Percentiles rank a stretch among this genome's conserved stretches.
Evolutionary conservation across 2,329 filamentous ascomycete genomes (phyloP).

Genomic region (Madurella mycetomatis): DNA sequence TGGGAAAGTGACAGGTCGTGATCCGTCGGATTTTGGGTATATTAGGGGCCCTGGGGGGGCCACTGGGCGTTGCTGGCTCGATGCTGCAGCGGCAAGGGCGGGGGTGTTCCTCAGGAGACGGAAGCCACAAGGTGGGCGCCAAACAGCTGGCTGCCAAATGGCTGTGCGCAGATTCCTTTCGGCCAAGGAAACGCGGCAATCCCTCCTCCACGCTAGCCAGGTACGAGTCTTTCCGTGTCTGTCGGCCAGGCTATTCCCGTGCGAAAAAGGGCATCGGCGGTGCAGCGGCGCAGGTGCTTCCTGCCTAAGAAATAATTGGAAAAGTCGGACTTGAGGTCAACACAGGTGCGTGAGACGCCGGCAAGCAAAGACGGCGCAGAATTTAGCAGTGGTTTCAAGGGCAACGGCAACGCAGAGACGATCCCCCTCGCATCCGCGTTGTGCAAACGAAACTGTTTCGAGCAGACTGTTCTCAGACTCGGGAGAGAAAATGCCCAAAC

Average conservation of each 20-base stretch:
- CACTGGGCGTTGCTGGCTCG: constrained; percentile 1
- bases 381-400: constrained; percentile 25
- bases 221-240: background rate
- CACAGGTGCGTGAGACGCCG: background rate
- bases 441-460: constrained; percentile 17
- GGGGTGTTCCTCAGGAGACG: constrained; percentile 29
- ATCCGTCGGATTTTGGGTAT: constrained; percentile 6
- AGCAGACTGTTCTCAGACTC: constrained; percentile 1
- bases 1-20: constrained; percentile 9
- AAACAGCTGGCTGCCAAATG: constrained; percentile 12
- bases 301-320: background rate
- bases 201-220: background rate
- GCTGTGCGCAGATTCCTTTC: background rate
- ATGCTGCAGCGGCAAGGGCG: constrained; percentile 13
- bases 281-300: constrained; percentile 12
- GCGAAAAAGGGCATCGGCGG: constrained; percentile 1
- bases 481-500: too few relatives aligned
- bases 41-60: constrained; percentile 20
- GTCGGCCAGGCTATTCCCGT: constrained; percentile 6
- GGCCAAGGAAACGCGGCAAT: constrained; percentile 15
- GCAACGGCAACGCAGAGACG: constrained; percentile 13
- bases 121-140: background rate
- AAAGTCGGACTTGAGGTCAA: background rate
- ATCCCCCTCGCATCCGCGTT: constrained; percentile 12
- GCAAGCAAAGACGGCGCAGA: constrained; percentile 9